Evolutionary conservation across 2,329 filamentous ascomycete species (phyloP), one percentile per base, ranked within the genome.

Genomic region (Pseudopyrenochaeta lycopersici): DNA sequence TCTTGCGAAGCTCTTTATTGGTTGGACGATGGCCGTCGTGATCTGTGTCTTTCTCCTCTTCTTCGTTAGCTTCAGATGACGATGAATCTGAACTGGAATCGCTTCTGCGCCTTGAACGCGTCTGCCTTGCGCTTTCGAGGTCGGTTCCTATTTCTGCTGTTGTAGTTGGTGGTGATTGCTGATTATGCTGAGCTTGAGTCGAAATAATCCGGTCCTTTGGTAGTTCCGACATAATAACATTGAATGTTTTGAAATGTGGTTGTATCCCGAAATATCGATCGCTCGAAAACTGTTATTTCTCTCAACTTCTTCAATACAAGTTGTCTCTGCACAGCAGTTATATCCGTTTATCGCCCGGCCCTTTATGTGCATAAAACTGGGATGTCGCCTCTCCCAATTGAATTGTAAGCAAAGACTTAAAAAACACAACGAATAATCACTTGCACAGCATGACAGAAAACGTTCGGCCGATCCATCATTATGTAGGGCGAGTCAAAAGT

Each of bases 1-100:
- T 64, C 21, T 58, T 45, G 4, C 29, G 52, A 7, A 72, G 36
- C 46, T 72, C 69, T 6, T 49, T 38, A 18, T 49, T 49, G 0
- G 62, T 56, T 2, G 66, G 68, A 9, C 69, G 64, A 39, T 72
- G 68, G 11, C 69, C 68, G 39, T 72, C 67, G 14, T 64, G 45
- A 5, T 66, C 39, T 14, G 46, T 46, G 12, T 64, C 58, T 11
- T 60, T 54, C 12, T 56, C 23, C 4, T 27, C 48, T 31, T 49
- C 41, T n/a, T 54, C 52, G n/a, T 58, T 51, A 11, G 33, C 45
- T 1, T 54, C 49, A 1, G 49, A 56, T n/a, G 54, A 55, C 15
- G 54, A 53, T 7, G 54, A 56, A 15, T 50, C 38, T 29, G 54
- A 52, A 11, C 46, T 55, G 14, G 56, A 57, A 15, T 46, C 35